A percentile compares a stretch with the other conserved stretches of the same genome.
Conservation (phyloP, 2,329 filamentous ascomycete genomes). For the Scytalidium sp. region DNA sequence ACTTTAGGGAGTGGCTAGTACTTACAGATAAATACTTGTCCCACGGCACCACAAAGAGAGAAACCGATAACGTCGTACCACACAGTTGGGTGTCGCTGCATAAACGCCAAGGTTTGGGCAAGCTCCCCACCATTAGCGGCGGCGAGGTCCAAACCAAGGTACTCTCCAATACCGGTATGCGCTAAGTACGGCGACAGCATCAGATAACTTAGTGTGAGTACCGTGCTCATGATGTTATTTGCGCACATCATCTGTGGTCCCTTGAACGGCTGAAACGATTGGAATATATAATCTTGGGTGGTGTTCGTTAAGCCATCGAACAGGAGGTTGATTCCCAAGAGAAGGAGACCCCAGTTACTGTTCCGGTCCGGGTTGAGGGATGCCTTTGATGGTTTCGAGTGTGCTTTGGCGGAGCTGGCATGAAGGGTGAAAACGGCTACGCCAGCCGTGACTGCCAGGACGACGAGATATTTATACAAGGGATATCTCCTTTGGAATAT, state of each 20-base stretch:
- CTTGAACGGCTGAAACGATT: slow-evolving; percentile 72
- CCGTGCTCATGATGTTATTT: slow-evolving; percentile 83
- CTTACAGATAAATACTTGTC: slow-evolving; percentile 92
- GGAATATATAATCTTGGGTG: slow-evolving; percentile 93
- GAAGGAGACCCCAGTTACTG: slow-evolving; percentile 73
- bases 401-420: slow-evolving; percentile 61
- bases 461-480: slow-evolving; percentile 93
- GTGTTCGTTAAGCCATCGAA: slow-evolving; percentile 96
- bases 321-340: slow-evolving; percentile 85
- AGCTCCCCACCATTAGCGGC: slow-evolving; percentile 65
- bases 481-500: slow-evolving; percentile 88
- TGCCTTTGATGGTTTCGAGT: slow-evolving; percentile 39
- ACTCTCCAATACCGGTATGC: slow-evolving; percentile 59
- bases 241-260: slow-evolving; percentile 99
- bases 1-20: slow-evolving; percentile 17
- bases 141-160: slow-evolving; percentile 63
- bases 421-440: slow-evolving; percentile 96
- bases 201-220: slow-evolving; percentile 75
- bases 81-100: slow-evolving; percentile 75
- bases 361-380: slow-evolving; percentile 50
- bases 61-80: slow-evolving; percentile 89
- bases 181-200: slow-evolving; percentile 78
- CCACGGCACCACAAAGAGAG: slow-evolving; percentile 83
- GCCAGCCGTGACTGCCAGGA: slow-evolving; percentile 84
- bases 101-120: slow-evolving; percentile 73